These are phyloP conservation scores for Coprinellus aureogranulatus DNA, from an alignment of 768 basidiomycete species.

Conservation along the genomic window DNA sequence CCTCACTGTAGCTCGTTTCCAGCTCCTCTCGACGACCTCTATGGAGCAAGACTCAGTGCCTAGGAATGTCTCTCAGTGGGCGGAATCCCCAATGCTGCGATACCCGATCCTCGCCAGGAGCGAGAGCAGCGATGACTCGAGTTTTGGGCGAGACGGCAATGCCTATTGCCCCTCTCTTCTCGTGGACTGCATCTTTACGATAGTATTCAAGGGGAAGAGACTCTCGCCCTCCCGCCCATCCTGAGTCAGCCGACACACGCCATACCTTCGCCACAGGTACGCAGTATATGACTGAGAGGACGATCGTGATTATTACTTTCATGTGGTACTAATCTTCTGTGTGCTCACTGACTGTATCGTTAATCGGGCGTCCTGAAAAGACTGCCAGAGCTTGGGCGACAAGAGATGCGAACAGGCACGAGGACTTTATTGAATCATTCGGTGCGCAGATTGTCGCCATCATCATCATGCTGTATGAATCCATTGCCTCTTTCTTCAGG, in stretches of 20 bases:
- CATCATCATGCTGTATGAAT: neutral
- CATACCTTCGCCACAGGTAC: neutral
- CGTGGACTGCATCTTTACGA: constrained; percentile 12
- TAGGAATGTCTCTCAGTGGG: no score
- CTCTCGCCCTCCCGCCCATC: neutral
- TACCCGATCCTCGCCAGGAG: neutral
- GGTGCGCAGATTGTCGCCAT: constrained; percentile 3
- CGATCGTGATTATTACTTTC: neutral
- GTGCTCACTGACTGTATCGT: neutral
- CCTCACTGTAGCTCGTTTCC: no score
- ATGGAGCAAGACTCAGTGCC: no score
- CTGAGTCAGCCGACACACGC: neutral
- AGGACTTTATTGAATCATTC: constrained; percentile 15
- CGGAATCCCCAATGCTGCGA: no score
- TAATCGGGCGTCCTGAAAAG: neutral
- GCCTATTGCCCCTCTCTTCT: constrained; percentile 8
- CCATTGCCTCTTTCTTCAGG: neutral
- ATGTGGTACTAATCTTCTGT: neutral
- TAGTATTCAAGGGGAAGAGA: neutral
- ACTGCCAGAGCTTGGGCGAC: constrained; percentile 9
- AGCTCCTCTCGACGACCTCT: no score
- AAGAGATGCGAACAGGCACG: constrained; percentile 9
- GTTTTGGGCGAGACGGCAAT: constrained; percentile 7
- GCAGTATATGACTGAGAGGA: neutral
- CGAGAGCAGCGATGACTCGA: neutral